Percentiles rank a stretch among this genome's conserved stretches.
phyloP scores from a whole-genome alignment of 2,329 filamentous ascomycete species.

The Trichoderma arundinaceum region DNA sequence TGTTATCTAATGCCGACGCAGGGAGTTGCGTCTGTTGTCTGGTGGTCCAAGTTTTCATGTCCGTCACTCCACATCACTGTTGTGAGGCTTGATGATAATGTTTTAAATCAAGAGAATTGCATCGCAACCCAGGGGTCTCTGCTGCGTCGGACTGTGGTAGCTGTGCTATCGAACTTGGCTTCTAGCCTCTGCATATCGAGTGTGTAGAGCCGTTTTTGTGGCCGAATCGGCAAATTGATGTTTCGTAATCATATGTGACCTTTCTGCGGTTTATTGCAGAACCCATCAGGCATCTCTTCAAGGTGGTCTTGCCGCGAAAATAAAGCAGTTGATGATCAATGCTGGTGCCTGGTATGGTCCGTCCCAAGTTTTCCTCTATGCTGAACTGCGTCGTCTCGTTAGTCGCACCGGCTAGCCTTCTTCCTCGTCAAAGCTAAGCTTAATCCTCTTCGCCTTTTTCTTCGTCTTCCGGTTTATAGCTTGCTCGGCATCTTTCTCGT shows the following conservation, averaged over 20 bases:
- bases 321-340: background rate
- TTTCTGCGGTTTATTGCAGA: background rate
- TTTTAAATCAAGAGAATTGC: background rate
- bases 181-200: background rate
- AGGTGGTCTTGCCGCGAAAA: background rate
- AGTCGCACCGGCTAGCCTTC: conserved; percentile 45
- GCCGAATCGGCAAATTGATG: background rate
- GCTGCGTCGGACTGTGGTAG: background rate
- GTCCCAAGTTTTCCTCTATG: background rate
- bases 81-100: background rate
- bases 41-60: background rate
- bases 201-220: background rate
- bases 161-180: background rate
- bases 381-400: background rate
- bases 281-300: background rate
- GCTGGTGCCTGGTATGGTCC: background rate
- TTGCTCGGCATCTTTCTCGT: conserved; percentile 33
- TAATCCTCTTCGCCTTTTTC: conserved; percentile 68
- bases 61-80: background rate
- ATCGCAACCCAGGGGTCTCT: background rate
- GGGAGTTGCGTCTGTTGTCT: background rate
- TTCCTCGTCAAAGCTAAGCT: conserved; percentile 70
- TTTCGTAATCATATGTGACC: no score
- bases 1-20: conserved; percentile 18
- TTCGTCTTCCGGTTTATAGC: conserved; percentile 47